Evolutionary conservation across 1,284 basidiomycete genomes (phyloP).

Genomic region (Ceratobasidium sp.): DNA sequence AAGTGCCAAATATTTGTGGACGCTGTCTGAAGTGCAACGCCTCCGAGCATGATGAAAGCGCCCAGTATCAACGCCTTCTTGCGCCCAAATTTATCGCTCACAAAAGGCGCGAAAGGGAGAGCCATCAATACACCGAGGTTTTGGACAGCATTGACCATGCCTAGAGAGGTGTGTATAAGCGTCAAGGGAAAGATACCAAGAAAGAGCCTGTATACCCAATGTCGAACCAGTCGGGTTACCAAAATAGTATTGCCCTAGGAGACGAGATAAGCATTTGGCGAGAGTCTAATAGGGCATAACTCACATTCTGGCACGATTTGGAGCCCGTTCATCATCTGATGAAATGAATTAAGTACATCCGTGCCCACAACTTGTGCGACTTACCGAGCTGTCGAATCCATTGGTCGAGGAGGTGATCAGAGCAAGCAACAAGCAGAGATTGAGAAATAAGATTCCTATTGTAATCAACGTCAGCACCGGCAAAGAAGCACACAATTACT

Average conservation of each 20-base stretch:
- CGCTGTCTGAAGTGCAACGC: conserved; percentile 66
- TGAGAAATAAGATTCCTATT: conserved; percentile 68
- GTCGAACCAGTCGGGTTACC: conserved; percentile 61
- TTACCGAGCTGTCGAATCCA: conserved; percentile 43
- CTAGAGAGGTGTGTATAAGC: conserved; percentile 53
- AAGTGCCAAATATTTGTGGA: conserved; percentile 64
- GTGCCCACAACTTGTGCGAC: background rate
- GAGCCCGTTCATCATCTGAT: conserved; percentile 58
- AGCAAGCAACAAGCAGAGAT: conserved; percentile 68
- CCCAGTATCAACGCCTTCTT: conserved; percentile 68
- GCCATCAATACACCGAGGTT: conserved; percentile 68
- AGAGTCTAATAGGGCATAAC: background rate
- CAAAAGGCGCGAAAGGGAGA: conserved; percentile 67
- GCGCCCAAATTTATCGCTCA: conserved; percentile 68
- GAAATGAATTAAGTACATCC: background rate
- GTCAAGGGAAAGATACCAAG: conserved; percentile 15
- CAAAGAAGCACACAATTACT: background rate
- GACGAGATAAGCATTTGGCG: background rate
- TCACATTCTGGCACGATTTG: conserved; percentile 64
- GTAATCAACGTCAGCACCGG: background rate
- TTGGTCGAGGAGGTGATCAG: conserved; percentile 64
- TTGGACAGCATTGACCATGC: conserved; percentile 70
- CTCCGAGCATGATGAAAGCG: conserved; percentile 68
- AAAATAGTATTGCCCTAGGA: conserved; percentile 46
- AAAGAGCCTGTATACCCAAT: conserved; percentile 58